A percentile compares a stretch with the other conserved stretches of the same genome.
These are phyloP conservation scores for Citrullus mucosospermus DNA, from an alignment of 306 rosid species.

Conservation along the genomic window DNA sequence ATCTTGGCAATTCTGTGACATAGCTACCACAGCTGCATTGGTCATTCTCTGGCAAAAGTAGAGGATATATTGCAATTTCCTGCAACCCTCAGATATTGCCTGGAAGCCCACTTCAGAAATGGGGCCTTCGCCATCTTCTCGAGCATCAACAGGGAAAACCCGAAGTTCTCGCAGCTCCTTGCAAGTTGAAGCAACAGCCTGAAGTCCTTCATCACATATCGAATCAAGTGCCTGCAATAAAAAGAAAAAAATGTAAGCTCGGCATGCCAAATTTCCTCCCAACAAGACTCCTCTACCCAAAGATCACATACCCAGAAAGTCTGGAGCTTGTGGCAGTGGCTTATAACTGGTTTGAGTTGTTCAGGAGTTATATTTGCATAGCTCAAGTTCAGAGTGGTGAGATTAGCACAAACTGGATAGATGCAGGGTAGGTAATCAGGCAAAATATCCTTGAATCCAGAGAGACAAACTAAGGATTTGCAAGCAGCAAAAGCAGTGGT, in stretches of 20 bases:
- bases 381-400: slow-evolving; percentile 66
- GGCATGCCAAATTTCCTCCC: background rate
- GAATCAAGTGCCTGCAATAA: slow-evolving; percentile 59
- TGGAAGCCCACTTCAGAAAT: slow-evolving; percentile 71
- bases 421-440: slow-evolving; percentile 49
- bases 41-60: slow-evolving; percentile 79
- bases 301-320: slow-evolving; percentile 53
- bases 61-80: slow-evolving; percentile 56
- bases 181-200: slow-evolving; percentile 73
- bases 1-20: slow-evolving; percentile 78
- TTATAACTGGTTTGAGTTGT: slow-evolving; percentile 47
- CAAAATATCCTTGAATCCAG: slow-evolving; percentile 61
- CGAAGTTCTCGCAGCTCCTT: slow-evolving; percentile 68
- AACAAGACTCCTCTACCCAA: background rate
- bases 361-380: slow-evolving; percentile 49
- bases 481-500: slow-evolving; percentile 54
- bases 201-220: slow-evolving; percentile 72
- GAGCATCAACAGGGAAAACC: slow-evolving; percentile 49
- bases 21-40: slow-evolving; percentile 71
- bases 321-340: slow-evolving; percentile 58
- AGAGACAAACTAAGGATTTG: slow-evolving; percentile 67
- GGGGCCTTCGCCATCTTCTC: slow-evolving; percentile 55
- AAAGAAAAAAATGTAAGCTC: slow-evolving; percentile 8
- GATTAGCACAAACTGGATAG: slow-evolving; percentile 54
- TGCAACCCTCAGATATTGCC: slow-evolving; percentile 83